Base-by-base conservation (phyloP, 768 basidiomycete genomes). In the Podaxis sp. region DNA sequence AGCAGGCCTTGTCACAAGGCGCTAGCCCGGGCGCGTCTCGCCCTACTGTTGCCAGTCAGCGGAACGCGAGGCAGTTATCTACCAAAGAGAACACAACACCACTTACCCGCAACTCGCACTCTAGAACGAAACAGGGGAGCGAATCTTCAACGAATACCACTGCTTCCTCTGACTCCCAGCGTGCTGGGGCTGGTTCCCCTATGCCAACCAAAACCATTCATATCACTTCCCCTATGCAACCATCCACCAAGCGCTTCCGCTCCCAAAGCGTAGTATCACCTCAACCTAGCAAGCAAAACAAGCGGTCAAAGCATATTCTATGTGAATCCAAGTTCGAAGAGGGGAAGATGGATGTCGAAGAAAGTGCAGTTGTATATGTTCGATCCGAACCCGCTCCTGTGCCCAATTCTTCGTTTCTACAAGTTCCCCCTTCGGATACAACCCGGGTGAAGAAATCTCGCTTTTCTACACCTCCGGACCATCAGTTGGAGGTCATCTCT, bases 361-460 rank as follows among this genome's bases (percentile, higher is more conserved):
- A 57, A 3, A 40, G 33, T 3, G 56, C 40, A 57, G 63, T 52
- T 22, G 33, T 59, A 19, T 53, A 46, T 28, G 44, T 61, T 39
- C 60, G 49, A 19, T 40, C 40, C 11, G 57, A 24, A 15, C 7
- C n/a, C 38, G 9, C 24, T 44, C 11, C 42, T 28, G 7, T n/a
- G 4, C n/a, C 40, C 58, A 26, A 53, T n/a, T 57, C 46, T 26
- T 42, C 66, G 39, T 52, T 52, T 24, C 33, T 51, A 2, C 59
- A 69, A 66, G 63, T 68, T 11, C 65, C 63, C 63, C 40, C 60
- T 1, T 63, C 67, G 19, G 63, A 54, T 22, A 8, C 53, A 22
- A 64, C 63, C 49, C 72, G 66, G 58, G 11, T 26, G 17, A 83
- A 80, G 71, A 82, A 76, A 53, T 71, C 71, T 9, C 80, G 79